A percentile compares a stretch with the other conserved stretches of the same genome.
Conservation (phyloP, 345 rosid genomes). For the Boechera retrofracta region DNA sequence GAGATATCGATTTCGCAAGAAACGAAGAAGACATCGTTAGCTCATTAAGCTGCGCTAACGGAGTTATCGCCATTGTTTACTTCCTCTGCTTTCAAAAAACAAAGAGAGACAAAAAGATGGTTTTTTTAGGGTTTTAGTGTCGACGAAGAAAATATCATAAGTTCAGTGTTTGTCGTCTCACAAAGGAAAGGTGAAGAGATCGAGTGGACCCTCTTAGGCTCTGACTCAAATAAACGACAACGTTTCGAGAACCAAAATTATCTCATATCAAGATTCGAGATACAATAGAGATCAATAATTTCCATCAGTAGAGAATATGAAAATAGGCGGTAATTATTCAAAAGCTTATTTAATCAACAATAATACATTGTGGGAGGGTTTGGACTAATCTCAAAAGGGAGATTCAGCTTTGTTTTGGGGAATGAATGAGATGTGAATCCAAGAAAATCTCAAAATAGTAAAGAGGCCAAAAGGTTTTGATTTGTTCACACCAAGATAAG, state of each 20-base stretch:
- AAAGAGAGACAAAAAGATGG: constrained; percentile 13
- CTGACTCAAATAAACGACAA: constrained; percentile 10
- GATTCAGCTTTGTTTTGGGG: constrained; percentile 21
- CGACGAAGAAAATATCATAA: constrained; percentile 38
- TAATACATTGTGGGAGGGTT: constrained; percentile 36
- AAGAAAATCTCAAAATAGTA: constrained; percentile 29
- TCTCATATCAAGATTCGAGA: background rate
- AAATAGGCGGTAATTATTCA: background rate
- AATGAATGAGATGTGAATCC: constrained; percentile 37
- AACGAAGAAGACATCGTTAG: constrained; percentile 47
- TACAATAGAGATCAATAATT: background rate
- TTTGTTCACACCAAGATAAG: constrained; percentile 34
- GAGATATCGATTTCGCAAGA: constrained; percentile 39
- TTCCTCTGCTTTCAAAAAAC: background rate
- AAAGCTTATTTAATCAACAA: constrained; percentile 44
- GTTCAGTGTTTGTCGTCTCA: background rate
- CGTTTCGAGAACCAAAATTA: constrained; percentile 6
- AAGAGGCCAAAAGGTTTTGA: constrained; percentile 28
- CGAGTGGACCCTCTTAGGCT: constrained; percentile 26
- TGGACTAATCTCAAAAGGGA: constrained; percentile 28
- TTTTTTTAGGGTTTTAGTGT: constrained; percentile 46
- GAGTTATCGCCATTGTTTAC: constrained; percentile 59
- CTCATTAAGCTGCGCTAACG: constrained; percentile 58
- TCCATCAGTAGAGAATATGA: background rate
- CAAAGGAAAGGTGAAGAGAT: constrained; percentile 25